These are phyloP conservation scores for Pichia sp. DNA, from an alignment of 1,139 yeast genomes.

Conservation along the genomic window DNA sequence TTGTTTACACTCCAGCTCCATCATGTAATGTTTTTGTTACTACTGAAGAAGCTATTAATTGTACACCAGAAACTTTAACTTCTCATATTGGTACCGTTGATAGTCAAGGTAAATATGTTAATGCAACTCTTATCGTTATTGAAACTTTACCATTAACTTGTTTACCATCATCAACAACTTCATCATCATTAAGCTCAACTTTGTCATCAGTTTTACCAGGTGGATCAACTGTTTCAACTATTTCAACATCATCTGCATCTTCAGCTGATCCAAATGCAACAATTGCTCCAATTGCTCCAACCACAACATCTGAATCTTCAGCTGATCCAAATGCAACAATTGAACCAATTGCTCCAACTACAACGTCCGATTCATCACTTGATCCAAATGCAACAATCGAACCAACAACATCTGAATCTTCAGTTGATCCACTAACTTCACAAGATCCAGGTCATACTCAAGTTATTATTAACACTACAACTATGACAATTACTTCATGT, in stretches of 20 bases:
- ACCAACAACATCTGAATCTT: too few species aligned
- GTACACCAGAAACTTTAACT: neutral
- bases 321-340: too few species aligned
- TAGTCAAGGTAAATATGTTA: constrained; percentile 1
- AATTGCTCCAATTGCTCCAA: neutral
- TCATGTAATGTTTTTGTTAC: neutral
- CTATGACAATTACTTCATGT: neutral
- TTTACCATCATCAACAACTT: neutral
- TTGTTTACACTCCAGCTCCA: neutral
- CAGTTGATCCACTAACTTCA: too few species aligned
- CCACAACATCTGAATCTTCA: too few species aligned
- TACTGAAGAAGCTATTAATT: neutral
- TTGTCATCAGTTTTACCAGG: neutral
- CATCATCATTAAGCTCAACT: neutral
- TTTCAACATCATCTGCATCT: neutral
- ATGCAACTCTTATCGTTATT: constrained; percentile 7
- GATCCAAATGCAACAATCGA: too few species aligned
- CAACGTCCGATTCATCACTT: too few species aligned
- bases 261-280: neutral
- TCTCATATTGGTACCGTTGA: constrained; percentile 1
- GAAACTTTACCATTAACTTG: constrained; percentile 2
- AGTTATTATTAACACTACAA: neutral
- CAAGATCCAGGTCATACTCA: neutral
- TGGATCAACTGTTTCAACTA: neutral
- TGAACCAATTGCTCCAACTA: too few species aligned